These are phyloP conservation scores for Lasiodiplodia sp. DNA, from an alignment of 2,329 filamentous ascomycete genomes.

Conservation along the genomic window DNA sequence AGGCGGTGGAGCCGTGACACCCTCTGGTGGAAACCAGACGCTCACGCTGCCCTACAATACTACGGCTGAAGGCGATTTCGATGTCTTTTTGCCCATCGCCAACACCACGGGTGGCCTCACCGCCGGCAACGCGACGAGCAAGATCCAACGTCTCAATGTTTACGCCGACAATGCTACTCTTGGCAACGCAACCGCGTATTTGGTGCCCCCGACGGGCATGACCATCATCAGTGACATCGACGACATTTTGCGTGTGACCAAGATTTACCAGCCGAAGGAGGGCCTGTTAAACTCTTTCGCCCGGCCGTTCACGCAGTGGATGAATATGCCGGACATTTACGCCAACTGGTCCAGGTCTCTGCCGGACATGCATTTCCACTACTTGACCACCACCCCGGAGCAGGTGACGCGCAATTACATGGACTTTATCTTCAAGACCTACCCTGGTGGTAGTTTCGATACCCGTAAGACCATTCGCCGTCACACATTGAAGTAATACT, in stretches of 20 bases:
- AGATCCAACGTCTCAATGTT: constrained; percentile 73
- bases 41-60: constrained; percentile 71
- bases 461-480: constrained; percentile 55
- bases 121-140: constrained; percentile 69
- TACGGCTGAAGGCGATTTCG: constrained; percentile 74
- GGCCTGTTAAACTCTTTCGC: constrained; percentile 81
- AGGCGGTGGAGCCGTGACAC: constrained; percentile 59
- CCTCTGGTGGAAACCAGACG: constrained; percentile 67
- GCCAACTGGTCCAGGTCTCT: constrained; percentile 75
- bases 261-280: constrained; percentile 78
- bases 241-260: constrained; percentile 80
- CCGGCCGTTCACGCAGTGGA: constrained; percentile 72
- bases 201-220: constrained; percentile 73
- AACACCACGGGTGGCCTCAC: constrained; percentile 64
- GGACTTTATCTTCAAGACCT: constrained; percentile 79
- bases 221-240: constrained; percentile 81
- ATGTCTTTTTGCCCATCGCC: constrained; percentile 70
- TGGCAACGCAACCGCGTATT: constrained; percentile 78
- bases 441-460: constrained; percentile 79
- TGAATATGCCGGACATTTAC: constrained; percentile 82
- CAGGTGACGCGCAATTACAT: constrained; percentile 80
- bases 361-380: constrained; percentile 78
- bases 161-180: constrained; percentile 69
- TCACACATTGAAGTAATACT: neutral
- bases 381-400: constrained; percentile 80